Evolutionary conservation across 163 green algal genomes (phyloP).

Genomic region (Chlamydomonas reinhardtii): DNA sequence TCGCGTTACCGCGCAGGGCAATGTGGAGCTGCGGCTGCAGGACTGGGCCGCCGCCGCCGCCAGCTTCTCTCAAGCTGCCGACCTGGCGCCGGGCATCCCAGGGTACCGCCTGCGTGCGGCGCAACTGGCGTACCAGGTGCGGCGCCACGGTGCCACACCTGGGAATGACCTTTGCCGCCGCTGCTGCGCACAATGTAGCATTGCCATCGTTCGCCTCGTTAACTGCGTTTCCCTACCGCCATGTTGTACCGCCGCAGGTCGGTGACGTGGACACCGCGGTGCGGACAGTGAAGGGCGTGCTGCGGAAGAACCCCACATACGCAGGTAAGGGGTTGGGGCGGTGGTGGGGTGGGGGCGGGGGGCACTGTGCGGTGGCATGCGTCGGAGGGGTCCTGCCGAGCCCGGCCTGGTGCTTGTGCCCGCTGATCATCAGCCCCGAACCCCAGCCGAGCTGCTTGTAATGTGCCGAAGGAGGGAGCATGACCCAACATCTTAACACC

Average conservation of each 20-base stretch:
- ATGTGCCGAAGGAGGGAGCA: too few species aligned
- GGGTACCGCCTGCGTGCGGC: constrained; percentile 36
- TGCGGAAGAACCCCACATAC: constrained; percentile 44
- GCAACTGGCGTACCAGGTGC: constrained; percentile 32
- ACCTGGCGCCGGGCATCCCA: constrained; percentile 38
- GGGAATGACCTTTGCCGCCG: too few species aligned
- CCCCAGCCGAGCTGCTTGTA: too few species aligned
- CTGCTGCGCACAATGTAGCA: too few species aligned
- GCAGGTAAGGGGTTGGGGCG: not conserved
- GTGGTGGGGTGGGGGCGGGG: not conserved
- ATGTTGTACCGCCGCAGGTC: not conserved
- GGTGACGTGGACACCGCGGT: constrained; percentile 2
- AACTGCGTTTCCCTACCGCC: not conserved
- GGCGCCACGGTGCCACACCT: too few species aligned
- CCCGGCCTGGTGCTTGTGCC: too few species aligned
- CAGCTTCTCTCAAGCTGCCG: constrained; percentile 12
- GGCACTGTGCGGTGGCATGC: not conserved
- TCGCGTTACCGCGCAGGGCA: constrained; percentile 1
- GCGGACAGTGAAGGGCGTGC: constrained; percentile 36
- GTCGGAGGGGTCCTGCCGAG: too few species aligned
- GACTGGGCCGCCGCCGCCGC: constrained; percentile 5
- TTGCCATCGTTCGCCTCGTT: too few species aligned
- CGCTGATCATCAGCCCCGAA: too few species aligned
- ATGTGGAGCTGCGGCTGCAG: constrained; percentile 40
- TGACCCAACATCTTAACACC: too few species aligned